Evolutionary conservation across 306 rosid genomes (phyloP).

Genomic region (Herpetospermum pedunculosum): DNA sequence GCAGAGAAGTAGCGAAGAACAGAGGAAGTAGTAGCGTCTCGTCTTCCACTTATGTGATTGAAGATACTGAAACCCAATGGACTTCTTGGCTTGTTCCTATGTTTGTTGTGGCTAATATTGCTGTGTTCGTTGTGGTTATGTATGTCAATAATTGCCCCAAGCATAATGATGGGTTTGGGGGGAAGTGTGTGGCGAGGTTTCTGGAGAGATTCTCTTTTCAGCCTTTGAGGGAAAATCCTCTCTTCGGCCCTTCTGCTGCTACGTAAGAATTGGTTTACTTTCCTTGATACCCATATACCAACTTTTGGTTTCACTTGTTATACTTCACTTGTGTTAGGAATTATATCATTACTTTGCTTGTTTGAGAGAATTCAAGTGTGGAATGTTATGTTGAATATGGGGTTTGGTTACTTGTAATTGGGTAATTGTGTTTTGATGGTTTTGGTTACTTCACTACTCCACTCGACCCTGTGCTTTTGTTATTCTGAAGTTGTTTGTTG

Average conservation of each 20-base stretch:
- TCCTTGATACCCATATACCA: not conserved
- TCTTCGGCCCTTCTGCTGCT: conserved; percentile 71
- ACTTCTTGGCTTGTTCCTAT: conserved; percentile 76
- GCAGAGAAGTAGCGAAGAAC: conserved; percentile 30
- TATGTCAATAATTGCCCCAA: conserved; percentile 63
- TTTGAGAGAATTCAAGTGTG: not conserved
- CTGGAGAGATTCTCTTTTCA: conserved; percentile 64
- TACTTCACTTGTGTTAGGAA: not conserved
- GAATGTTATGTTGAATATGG: not conserved
- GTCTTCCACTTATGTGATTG: conserved; percentile 20
- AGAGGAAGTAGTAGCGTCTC: conserved; percentile 15
- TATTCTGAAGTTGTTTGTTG: not conserved
- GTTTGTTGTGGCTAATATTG: conserved; percentile 51
- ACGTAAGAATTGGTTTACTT: conserved; percentile 30
- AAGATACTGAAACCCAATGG: conserved; percentile 46
- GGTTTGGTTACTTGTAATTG: not conserved
- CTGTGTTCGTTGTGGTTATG: conserved; percentile 50
- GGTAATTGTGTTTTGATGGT: not conserved
- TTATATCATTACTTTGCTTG: not conserved
- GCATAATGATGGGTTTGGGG: conserved; percentile 16
- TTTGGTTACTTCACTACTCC: not conserved
- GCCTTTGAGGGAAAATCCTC: conserved; percentile 62
- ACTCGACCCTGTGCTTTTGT: not conserved
- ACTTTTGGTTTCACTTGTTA: not conserved
- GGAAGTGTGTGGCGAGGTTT: conserved; percentile 45